Evolutionary conservation across 1,284 basidiomycete species (phyloP), one percentile per base, ranked within the genome.

Genomic region (Vanrija humicola): DNA sequence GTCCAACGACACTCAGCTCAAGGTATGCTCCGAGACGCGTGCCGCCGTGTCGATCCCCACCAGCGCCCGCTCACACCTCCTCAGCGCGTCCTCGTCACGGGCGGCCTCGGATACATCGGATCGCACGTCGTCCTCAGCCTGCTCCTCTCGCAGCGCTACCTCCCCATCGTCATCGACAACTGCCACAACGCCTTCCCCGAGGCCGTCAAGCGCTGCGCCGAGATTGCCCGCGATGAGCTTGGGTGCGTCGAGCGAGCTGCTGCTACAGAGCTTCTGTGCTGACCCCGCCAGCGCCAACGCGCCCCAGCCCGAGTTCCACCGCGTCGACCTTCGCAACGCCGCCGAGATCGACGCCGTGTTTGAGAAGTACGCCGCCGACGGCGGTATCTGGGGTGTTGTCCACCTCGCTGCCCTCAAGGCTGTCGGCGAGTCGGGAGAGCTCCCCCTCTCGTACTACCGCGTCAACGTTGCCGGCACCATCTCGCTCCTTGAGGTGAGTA

Each of bases 391-490:
- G 89, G 95, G 92, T 55, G 91, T 97, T 46, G 83, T 99, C 59
- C 96, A 98, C 75, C 85, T 98, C 57, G 96, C 95, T 21, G 96
- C 96, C 4, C 88, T 92, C 81, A 98, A 98, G 80, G 93, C 95
- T 15, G 96, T 98, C 26, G 96, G 96, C 50, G 96, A 99, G 78
- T 93, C 90, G n/a, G 87, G 87, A 25, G 90, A 97, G 78, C 87
- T 92, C 56, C 96, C 96, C 14, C 78, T 98, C 71, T 84, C 86
- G 15, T 98, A 97, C 79, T 97, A 97, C 75, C 80, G 83, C 64
- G 93, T 93, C 79, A 97, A 96, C 70, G 91, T 97, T 56, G 78
- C 82, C 38, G 92, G 90, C 10, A 92, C 91, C 3, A 78, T 95
- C 58, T 84, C 82, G 46, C 83, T 96, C 19, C 81, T 95, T 50